Evolutionary conservation across 495 filamentous ascomycete species (phyloP), one percentile per base, ranked within the genome.

Genomic region (Podospora pseudocomata): DNA sequence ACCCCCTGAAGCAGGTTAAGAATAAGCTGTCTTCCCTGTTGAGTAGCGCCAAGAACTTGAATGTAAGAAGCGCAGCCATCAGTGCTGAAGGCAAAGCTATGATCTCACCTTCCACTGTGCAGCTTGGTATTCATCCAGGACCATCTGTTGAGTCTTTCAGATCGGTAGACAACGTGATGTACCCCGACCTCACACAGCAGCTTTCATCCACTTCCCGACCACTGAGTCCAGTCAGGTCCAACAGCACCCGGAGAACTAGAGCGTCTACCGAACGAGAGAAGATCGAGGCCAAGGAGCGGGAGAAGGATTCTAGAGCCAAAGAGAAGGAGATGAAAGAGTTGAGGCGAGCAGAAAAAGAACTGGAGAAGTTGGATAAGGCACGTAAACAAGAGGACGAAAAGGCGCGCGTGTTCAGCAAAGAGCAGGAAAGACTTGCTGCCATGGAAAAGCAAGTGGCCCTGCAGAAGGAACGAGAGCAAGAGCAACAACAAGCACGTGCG

Each of bases 1-100:
- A 90, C 59, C 91, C 92, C 5, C 76, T 96, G 30, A 96, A 92
- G 75, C 91, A 93, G 60, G 93, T 93, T 19, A 97, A 96, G 80
- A 90, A 88, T 70, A 93, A 91, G 75, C 80, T 97, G 44, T 92
- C 92, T 55, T 95, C 93, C 9, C 92, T 96, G 64, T 82, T 97
- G 69, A 92, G 92, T 75, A 90, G 90, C 49, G 93, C 93, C 16
- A 93, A 90, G 74, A 91, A 89, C 19, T 84, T 96, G 57, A 90
- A 96, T 68, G 90, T 89, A 18, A 94, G 88, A 67, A 92, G 91
- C 72, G 92, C 91, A 27, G 87, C 89, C 60, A 82, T 90, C 60
- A 92, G 89, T 72, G 91, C 90, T 26, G 89, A 93, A 66, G 88
- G 89, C 7, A 93, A 90, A 73, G 65, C 82, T 32, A 68, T 86